Percentiles rank a stretch among this genome's conserved stretches.
phyloP scores from a whole-genome alignment of 306 rosid species.

The Lathyrus tuberosus region DNA sequence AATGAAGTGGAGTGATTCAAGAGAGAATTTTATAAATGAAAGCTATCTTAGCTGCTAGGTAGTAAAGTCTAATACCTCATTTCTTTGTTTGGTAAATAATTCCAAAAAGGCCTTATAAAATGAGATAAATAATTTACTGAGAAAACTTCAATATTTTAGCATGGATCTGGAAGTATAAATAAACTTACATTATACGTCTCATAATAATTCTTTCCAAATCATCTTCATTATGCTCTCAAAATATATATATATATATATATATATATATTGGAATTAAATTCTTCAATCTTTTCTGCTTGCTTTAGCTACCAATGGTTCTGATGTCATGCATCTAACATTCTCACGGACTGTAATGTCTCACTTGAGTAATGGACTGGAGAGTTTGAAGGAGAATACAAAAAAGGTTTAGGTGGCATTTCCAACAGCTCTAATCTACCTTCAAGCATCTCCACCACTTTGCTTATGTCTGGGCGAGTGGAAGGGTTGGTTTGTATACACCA shows the following conservation, averaged over 20 bases:
- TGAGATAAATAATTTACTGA: neutral
- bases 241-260: too few relatives aligned
- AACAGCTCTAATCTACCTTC: neutral
- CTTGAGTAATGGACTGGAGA: neutral
- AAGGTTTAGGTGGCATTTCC: slow-evolving; percentile 19
- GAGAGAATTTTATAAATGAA: too few relatives aligned
- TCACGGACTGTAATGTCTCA: neutral
- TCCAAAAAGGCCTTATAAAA: too few relatives aligned
- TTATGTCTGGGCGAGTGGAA: neutral
- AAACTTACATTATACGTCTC: too few relatives aligned
- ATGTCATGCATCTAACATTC: neutral
- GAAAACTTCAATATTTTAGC: too few relatives aligned
- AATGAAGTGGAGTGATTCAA: too few relatives aligned
- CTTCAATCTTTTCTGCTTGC: neutral
- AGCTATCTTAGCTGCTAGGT: too few relatives aligned
- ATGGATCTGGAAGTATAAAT: too few relatives aligned
- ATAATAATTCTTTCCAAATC: too few relatives aligned
- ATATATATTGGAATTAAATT: neutral
- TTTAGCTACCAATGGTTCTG: neutral
- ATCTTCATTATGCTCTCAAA: too few relatives aligned
- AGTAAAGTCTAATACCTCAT: too few relatives aligned
- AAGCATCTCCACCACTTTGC: slow-evolving; percentile 6
- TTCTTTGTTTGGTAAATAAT: too few relatives aligned
- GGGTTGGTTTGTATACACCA: slow-evolving; percentile 17
- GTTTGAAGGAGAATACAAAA: neutral